Evolutionary conservation across 2,329 filamentous ascomycete species (phyloP).

Genomic region (Parastagonospora nodorum): DNA sequence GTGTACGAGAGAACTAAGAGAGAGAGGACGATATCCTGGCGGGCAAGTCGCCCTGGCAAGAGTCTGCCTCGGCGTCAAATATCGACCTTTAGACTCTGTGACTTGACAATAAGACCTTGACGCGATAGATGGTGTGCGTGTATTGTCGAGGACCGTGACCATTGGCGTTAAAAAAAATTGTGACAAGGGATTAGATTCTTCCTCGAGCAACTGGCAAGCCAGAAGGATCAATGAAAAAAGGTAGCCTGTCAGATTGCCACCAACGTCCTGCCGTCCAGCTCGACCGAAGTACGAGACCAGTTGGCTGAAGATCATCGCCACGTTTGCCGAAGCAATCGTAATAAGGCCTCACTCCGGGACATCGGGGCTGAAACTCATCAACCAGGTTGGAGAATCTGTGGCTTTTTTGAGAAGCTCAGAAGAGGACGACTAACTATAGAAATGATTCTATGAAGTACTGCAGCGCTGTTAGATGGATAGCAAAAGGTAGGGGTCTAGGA

Average conservation of each 20-base stretch:
- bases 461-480: too few relatives aligned
- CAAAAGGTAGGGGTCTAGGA: too few relatives aligned
- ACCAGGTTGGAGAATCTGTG: slow-evolving; percentile 88
- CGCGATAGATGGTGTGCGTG: too few relatives aligned
- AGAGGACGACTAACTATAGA: slow-evolving; percentile 93
- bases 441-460: slow-evolving; percentile 54
- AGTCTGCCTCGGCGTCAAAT: too few relatives aligned
- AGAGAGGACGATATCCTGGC: too few relatives aligned
- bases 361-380: slow-evolving; percentile 86
- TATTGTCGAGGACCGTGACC: too few relatives aligned
- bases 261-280: slow-evolving; percentile 77
- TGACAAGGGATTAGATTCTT: slow-evolving; percentile 24
- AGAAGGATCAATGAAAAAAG: slow-evolving; percentile 42
- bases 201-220: slow-evolving; percentile 40
- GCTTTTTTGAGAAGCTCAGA: slow-evolving; percentile 92
- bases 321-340: slow-evolving; percentile 76
- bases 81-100: too few relatives aligned
- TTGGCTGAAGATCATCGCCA: slow-evolving; percentile 94
- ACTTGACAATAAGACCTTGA: too few relatives aligned
- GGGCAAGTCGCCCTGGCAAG: too few relatives aligned
- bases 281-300: slow-evolving; percentile 75
- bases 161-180: too few relatives aligned
- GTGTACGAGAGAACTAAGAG: too few relatives aligned
- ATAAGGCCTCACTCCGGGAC: slow-evolving; percentile 82
- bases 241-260: slow-evolving; percentile 81